Evolutionary conservation across 257 asterid species (phyloP), one percentile per base, ranked within the genome.

Genomic region (Solanum dulcamara): DNA sequence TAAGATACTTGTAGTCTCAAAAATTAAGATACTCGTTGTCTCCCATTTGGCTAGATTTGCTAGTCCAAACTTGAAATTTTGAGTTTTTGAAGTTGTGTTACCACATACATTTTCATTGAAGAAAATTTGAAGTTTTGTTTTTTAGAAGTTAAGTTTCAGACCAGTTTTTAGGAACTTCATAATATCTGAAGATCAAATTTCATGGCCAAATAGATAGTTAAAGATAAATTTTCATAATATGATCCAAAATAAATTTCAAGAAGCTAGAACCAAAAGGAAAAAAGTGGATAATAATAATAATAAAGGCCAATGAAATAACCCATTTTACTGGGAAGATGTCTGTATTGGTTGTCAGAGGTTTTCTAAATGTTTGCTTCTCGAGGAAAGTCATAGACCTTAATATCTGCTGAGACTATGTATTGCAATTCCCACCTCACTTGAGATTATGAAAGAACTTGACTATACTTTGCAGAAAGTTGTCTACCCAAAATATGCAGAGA

Each of bases 391-490:
- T 4, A 48, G 64, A 79, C 42, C 42, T 5, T 10, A 28, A 48
- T 48, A 48, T 79, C 30, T 79, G 30, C 15, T 46, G 83, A 17
- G 30, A 17, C 26, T 48, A 2, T 48, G 83, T 48, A 5, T 79
- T 79, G 60, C 30, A 18, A 79, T 79, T 28, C 17, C 66, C 66
- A 18, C 83, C 44, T 48, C 60, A 53, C 24, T 60, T 24, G 66
- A n/a, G 26, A 28, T 72, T 87, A 48, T 46, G 72, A 71, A 72
- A 28, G 24, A 15, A 10, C 24, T 40, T 50, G 72, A 20, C 77
- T 85, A 42, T 77, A 86, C 83, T 38, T 88, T 90, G 83, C 91
- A 97, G 98, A 88, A 94, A 93, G 64, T 75, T 97, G 91, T 90
- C 96, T 70, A 70, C 80, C 46, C 89, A 86, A 85, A 98, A 95